Conservation (phyloP, 2,329 filamentous ascomycete species). For the Davidsoniella australis region DNA sequence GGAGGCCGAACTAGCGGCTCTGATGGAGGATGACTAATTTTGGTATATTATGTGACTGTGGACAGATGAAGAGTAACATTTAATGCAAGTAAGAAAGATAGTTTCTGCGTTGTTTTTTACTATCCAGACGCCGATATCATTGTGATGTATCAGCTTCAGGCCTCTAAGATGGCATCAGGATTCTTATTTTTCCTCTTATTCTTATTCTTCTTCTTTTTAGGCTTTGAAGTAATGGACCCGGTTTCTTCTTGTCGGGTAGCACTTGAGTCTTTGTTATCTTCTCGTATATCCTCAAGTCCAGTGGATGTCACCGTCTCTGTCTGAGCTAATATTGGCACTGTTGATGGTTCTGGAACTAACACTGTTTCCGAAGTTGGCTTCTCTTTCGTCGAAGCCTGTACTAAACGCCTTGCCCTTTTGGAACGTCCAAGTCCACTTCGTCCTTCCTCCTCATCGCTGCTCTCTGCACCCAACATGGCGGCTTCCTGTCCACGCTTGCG, state of each 20-base stretch:
- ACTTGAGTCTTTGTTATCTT: neutral
- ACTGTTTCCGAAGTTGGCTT: too few relatives aligned
- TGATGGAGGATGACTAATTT: constrained; percentile 51
- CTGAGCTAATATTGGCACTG: neutral
- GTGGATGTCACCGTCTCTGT: neutral
- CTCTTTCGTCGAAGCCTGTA: neutral
- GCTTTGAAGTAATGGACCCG: too few relatives aligned
- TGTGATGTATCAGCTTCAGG: too few relatives aligned
- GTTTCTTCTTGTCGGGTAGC: too few relatives aligned
- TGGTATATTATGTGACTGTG: neutral
- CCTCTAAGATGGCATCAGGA: neutral
- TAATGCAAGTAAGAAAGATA: too few relatives aligned
- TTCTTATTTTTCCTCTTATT: constrained; percentile 10
- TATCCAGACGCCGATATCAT: too few relatives aligned
- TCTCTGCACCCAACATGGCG: constrained; percentile 4
- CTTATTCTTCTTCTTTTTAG: constrained; percentile 5
- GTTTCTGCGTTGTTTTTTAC: too few relatives aligned
- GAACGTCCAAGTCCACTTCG: constrained; percentile 8
- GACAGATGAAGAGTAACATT: too few relatives aligned
- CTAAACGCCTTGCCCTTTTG: constrained; percentile 4
- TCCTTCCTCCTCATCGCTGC: constrained; percentile 11
- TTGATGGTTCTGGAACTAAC: too few relatives aligned
- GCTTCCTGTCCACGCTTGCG: constrained; percentile 1
- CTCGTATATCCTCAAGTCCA: neutral
- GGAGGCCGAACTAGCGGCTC: constrained; percentile 75